Conservation (phyloP, 176 grass and related monocot species). For the Eragrostis nindensis region DNA sequence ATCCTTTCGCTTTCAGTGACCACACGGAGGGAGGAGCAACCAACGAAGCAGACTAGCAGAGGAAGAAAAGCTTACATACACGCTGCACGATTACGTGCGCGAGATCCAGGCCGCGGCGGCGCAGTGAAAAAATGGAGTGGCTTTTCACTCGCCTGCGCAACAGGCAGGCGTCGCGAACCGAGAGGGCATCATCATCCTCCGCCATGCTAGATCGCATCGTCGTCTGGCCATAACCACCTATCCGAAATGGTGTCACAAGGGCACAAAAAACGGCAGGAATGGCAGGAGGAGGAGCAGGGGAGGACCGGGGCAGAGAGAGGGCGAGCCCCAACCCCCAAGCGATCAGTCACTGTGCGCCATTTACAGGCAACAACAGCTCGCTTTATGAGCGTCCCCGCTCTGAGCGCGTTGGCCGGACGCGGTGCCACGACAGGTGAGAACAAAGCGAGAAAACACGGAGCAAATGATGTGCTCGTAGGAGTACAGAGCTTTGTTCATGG, state of each 20-base stretch:
- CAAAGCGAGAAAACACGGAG: neutral
- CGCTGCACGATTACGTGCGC: neutral
- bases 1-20: conserved; percentile 39
- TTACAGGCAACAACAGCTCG: conserved; percentile 28
- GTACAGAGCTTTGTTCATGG: neutral
- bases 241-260: conserved; percentile 12
- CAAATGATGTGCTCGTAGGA: neutral
- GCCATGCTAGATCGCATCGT: conserved; percentile 43
- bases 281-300: neutral
- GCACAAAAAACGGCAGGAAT: conserved; percentile 30
- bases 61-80: conserved; percentile 10
- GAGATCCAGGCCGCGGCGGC: neutral
- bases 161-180: conserved; percentile 8
- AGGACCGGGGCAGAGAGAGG: conserved; percentile 2
- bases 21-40: neutral
- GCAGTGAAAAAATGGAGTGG: conserved; percentile 9
- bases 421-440: conserved; percentile 5
- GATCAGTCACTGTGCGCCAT: conserved; percentile 34
- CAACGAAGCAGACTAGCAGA: neutral
- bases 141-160: conserved; percentile 29
- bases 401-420: conserved; percentile 18
- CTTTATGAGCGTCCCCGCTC: conserved; percentile 34
- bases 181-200: neutral
- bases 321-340: neutral
- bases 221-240: neutral